phyloP scores from a whole-genome alignment of 495 filamentous ascomycete genomes.

The Venustampulla echinocandica region DNA sequence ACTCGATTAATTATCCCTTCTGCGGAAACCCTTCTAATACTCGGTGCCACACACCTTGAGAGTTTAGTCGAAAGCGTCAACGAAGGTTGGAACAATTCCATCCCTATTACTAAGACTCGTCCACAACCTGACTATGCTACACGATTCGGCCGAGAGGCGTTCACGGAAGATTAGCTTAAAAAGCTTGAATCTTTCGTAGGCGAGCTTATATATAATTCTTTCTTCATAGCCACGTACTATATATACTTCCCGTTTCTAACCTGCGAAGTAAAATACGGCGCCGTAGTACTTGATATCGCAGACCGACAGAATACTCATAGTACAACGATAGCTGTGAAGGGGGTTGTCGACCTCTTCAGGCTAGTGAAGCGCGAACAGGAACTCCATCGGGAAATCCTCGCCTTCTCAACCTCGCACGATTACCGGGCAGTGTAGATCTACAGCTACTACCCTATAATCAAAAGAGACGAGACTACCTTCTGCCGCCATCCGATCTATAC shows the following conservation, averaged over 20 bases:
- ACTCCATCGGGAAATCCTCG: constrained; percentile 29
- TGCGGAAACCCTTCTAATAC: constrained; percentile 25
- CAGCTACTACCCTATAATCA: constrained; percentile 28
- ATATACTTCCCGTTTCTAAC: constrained; percentile 37
- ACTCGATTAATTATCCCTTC: constrained; percentile 30
- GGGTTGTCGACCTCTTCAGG: constrained; percentile 27
- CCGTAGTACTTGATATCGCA: constrained; percentile 27
- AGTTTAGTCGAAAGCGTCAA: constrained; percentile 32
- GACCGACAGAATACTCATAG: constrained; percentile 34
- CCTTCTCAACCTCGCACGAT: constrained; percentile 27
- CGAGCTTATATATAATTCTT: constrained; percentile 18
- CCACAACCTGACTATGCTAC: constrained; percentile 37
- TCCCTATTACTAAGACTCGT: constrained; percentile 26
- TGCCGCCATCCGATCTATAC: constrained; percentile 27
- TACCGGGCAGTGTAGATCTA: constrained; percentile 29
- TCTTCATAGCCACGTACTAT: constrained; percentile 30
- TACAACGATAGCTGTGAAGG: constrained; percentile 32
- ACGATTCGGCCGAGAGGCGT: constrained; percentile 33
- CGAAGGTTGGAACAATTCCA: constrained; percentile 32
- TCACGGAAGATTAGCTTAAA: constrained; percentile 31
- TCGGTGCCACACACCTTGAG: constrained; percentile 24
- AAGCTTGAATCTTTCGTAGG: constrained; percentile 32
- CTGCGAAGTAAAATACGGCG: constrained; percentile 31
- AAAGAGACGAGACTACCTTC: constrained; percentile 23
- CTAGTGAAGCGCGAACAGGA: constrained; percentile 27